These are phyloP conservation scores for Phytophthora syringae DNA, from an alignment of 352 stramenopile genomes.

Conservation along the genomic window DNA sequence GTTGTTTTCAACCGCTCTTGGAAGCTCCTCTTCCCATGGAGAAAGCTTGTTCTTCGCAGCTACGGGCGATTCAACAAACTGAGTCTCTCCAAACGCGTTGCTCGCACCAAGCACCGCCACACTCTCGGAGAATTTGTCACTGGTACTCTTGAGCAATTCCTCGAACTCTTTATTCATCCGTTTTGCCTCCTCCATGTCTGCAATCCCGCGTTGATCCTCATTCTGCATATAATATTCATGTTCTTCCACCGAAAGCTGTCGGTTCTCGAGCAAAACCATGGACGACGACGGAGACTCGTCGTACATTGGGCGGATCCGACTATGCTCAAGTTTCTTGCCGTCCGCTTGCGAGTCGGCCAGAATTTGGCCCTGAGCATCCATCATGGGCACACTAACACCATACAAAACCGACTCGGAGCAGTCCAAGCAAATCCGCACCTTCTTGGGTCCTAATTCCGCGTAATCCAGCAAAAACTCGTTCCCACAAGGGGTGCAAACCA, in stretches of 20 bases:
- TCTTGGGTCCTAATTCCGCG: constrained; percentile 51
- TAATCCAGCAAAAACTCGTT: constrained; percentile 61
- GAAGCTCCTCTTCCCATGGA: constrained; percentile 25
- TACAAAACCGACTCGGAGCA: constrained; percentile 61
- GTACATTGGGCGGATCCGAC: constrained; percentile 44
- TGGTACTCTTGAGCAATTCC: constrained; percentile 44
- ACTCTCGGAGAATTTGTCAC: constrained; percentile 2
- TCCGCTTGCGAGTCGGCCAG: constrained; percentile 8
- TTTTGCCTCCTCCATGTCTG: constrained; percentile 71
- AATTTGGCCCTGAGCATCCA: constrained; percentile 14
- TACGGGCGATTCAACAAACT: constrained; percentile 21
- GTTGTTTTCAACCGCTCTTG: background rate
- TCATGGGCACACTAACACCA: constrained; percentile 31
- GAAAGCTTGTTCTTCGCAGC: constrained; percentile 10
- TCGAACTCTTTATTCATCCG: constrained; percentile 75
- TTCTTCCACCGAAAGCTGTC: constrained; percentile 58
- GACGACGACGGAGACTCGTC: constrained; percentile 45
- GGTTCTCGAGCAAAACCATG: constrained; percentile 30
- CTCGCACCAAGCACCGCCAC: constrained; percentile 7
- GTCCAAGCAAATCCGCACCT: constrained; percentile 72
- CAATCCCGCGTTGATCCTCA: constrained; percentile 51
- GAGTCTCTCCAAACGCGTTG: constrained; percentile 31
- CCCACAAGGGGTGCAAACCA: constrained; percentile 71
- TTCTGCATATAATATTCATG: constrained; percentile 63
- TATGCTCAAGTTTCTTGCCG: constrained; percentile 23